Percentiles rank a stretch among this genome's conserved stretches.
phyloP scores from a whole-genome alignment of 768 basidiomycete genomes.

The Trametes punicea region DNA sequence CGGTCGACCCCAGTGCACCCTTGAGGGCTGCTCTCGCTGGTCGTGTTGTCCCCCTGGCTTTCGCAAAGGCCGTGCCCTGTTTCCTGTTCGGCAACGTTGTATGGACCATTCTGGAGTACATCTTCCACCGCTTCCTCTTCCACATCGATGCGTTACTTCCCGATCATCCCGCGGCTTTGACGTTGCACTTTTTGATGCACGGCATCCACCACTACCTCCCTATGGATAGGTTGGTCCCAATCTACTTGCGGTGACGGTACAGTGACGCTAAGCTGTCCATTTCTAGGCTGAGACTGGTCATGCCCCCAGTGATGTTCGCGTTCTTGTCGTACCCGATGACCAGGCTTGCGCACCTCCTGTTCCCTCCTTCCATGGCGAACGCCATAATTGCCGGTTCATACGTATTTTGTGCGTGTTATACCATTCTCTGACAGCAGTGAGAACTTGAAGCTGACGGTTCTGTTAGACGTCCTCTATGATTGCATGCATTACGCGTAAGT shows the following conservation, averaged over 20 bases:
- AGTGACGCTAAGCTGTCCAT: neutral
- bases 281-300: conserved; percentile 82
- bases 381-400: conserved; percentile 83
- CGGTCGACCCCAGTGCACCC: conserved; percentile 53
- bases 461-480: conserved; percentile 75
- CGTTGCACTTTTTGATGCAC: conserved; percentile 88
- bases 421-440: neutral
- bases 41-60: conserved; percentile 46
- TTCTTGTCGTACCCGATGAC: conserved; percentile 84
- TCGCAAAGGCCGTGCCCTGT: conserved; percentile 56
- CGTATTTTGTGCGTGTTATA: conserved; percentile 58
- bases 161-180: conserved; percentile 74
- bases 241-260: neutral
- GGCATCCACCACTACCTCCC: conserved; percentile 98
- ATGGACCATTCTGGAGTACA: conserved; percentile 95
- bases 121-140: conserved; percentile 94
- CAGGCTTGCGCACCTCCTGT: conserved; percentile 72
- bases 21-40: conserved; percentile 37
- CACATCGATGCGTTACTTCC: conserved; percentile 88
- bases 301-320: conserved; percentile 88
- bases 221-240: conserved; percentile 74
- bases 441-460: conserved; percentile 4
- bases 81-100: conserved; percentile 85
- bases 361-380: conserved; percentile 84
- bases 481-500: conserved; percentile 89